These are phyloP conservation scores for Vigna angularis DNA, from an alignment of 306 rosid species.

Conservation along the genomic window DNA sequence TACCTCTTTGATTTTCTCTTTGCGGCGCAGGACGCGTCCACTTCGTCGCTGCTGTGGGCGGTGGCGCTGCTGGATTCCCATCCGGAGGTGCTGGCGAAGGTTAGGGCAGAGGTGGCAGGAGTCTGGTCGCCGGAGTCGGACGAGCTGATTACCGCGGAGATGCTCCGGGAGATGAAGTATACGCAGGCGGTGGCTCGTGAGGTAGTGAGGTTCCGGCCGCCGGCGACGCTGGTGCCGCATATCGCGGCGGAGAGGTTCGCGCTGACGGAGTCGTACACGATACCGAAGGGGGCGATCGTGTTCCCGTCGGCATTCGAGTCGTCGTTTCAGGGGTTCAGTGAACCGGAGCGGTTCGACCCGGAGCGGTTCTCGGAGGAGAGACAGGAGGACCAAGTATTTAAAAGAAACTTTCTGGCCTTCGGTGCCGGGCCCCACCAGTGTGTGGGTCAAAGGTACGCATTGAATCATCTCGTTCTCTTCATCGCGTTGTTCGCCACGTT, in stretches of 20 bases:
- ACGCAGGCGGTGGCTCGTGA: slow-evolving; percentile 95
- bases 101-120: slow-evolving; percentile 61
- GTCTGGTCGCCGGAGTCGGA: slow-evolving; percentile 76
- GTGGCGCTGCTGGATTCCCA: slow-evolving; percentile 76
- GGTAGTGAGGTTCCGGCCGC: slow-evolving; percentile 76
- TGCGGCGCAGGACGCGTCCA: slow-evolving; percentile 91
- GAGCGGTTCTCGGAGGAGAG: slow-evolving; percentile 77
- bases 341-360: slow-evolving; percentile 89
- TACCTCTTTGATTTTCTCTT: slow-evolving; percentile 88
- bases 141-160: slow-evolving; percentile 60
- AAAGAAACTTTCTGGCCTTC: slow-evolving; percentile 75
- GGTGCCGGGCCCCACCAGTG: slow-evolving; percentile 98
- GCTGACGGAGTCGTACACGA: slow-evolving; percentile 61
- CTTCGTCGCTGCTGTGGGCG: slow-evolving; percentile 92
- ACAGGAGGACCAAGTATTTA: slow-evolving; percentile 73
- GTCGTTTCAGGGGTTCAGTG: slow-evolving; percentile 77
- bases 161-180: slow-evolving; percentile 69
- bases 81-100: slow-evolving; percentile 61
- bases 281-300: slow-evolving; percentile 84
- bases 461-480: slow-evolving; percentile 85
- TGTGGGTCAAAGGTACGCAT: slow-evolving; percentile 86
- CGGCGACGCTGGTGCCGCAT: slow-evolving; percentile 88
- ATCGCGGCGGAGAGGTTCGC: slow-evolving; percentile 67
- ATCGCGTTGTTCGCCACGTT: slow-evolving; percentile 79
- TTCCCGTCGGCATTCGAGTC: slow-evolving; percentile 86